Evolutionary conservation across 176 grass and related monocot genomes (phyloP), one percentile per base, ranked within the genome.

Genomic region (Oryza coarctata): DNA sequence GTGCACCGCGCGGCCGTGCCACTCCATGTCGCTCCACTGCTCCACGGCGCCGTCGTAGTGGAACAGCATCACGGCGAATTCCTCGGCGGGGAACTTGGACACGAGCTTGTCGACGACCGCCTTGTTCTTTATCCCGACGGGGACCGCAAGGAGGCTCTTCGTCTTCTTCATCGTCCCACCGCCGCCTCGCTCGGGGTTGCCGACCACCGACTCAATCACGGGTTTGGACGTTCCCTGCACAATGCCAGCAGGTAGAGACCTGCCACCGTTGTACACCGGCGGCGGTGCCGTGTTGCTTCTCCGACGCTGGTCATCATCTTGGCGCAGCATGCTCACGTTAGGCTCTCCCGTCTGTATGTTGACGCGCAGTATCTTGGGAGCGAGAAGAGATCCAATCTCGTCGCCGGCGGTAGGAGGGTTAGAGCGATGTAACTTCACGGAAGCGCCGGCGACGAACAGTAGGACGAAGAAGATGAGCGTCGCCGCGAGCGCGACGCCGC

Each of bases 91-190:
- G 71, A 97, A 97, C 91, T 97, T 97, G 26, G 79, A 75, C 40
- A 94, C 82, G 10, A 94, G 92, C 61, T 90, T 88, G 84, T 94
- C 65, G 40, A 97, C 91, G 38, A 86, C 22, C 25, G 84, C 52
- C 79, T 94, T 97, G 79, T 97, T 89, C 79, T 88, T 97, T 72
- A 97, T 86, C 68, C 94, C 94, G 63, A 88, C 91, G n/a, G 94
- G 91, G 65, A 97, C 84, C 31, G 91, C 94, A 31, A 97, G 78
- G 38, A 97, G 88, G 89, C 89, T 90, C 39, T 90, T 97, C 17
- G 79, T 27, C 55, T 49, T 6, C 15, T 25, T 11, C 47, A 7
- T 9, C 1, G 47, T 3, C 47, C 47, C 76, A 0, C 13, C 12
- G 82, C 75, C 17, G 82, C 75, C 76, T 14, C 73, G 65, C 34